A percentile compares a stretch with the other conserved stretches of the same genome.
Conservation (phyloP, 148 eudicot species). For the Fallopia convolvulus region DNA sequence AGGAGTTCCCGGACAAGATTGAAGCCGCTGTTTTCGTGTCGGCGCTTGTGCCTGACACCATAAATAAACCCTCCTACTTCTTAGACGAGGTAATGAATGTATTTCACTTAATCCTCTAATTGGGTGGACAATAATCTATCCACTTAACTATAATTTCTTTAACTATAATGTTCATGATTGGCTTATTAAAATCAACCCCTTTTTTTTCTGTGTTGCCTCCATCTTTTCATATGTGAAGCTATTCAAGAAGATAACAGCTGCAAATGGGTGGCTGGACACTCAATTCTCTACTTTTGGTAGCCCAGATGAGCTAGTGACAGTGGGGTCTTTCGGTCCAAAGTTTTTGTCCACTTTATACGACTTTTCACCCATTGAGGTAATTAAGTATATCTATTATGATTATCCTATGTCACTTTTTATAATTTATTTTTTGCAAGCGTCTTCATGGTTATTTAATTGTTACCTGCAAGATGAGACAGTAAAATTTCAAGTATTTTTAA, state of each 20-base stretch:
- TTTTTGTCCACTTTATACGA: conserved; percentile 25
- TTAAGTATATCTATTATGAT: background rate
- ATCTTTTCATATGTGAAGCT: background rate
- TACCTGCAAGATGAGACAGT: too few relatives aligned
- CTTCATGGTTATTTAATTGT: background rate
- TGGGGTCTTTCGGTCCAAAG: conserved; percentile 24
- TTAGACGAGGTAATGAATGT: conserved; percentile 23
- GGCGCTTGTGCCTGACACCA: conserved; percentile 21
- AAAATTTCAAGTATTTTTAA: background rate
- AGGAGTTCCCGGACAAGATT: conserved; percentile 27
- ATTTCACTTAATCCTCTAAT: too few relatives aligned
- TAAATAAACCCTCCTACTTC: conserved; percentile 17
- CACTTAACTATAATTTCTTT: too few relatives aligned
- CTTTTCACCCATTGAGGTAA: conserved; percentile 28
- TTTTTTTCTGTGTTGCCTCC: too few relatives aligned
- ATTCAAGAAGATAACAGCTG: background rate
- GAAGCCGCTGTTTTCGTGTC: conserved; percentile 17
- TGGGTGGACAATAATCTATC: too few relatives aligned
- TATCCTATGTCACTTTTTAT: background rate
- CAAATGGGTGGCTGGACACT: conserved; percentile 18
- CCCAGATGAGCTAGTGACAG: conserved; percentile 19
- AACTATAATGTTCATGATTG: too few relatives aligned
- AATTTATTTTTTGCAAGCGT: background rate
- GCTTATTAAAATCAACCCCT: too few relatives aligned
- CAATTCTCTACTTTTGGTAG: conserved; percentile 17